A percentile compares a stretch with the other conserved stretches of the same genome.
phyloP scores from a whole-genome alignment of 768 basidiomycete genomes.

The Mycena chlorophos region DNA sequence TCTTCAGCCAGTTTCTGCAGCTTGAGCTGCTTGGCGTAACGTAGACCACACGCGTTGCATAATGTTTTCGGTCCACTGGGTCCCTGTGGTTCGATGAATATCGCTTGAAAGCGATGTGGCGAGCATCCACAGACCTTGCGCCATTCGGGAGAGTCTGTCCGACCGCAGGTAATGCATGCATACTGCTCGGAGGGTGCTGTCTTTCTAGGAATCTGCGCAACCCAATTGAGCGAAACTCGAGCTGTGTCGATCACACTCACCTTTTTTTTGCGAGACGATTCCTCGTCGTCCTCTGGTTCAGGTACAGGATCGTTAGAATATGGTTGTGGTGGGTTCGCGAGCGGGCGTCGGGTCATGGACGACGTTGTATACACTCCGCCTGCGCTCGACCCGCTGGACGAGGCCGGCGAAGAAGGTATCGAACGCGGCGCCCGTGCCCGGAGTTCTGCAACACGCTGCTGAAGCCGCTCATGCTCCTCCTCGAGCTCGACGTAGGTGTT shows the following conservation, averaged over 20 bases:
- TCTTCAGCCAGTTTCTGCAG: constrained; percentile 29
- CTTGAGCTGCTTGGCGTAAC: constrained; percentile 77
- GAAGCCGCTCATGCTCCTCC: constrained; percentile 80
- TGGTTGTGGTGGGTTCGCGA: neutral
- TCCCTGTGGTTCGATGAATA: constrained; percentile 52
- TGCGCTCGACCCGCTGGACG: constrained; percentile 24
- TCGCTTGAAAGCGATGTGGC: constrained; percentile 6
- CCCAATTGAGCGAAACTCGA: neutral
- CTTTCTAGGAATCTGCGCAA: constrained; percentile 41
- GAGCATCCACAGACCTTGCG: constrained; percentile 61
- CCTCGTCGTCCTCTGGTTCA: constrained; percentile 12
- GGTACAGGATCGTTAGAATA: constrained; percentile 17
- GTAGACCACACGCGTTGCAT: constrained; percentile 93
- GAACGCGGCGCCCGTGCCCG: constrained; percentile 31
- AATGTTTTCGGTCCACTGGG: constrained; percentile 96
- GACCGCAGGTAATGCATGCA: constrained; percentile 89
- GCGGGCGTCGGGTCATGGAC: constrained; percentile 3
- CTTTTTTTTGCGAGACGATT: constrained; percentile 18
- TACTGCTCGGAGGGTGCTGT: constrained; percentile 60
- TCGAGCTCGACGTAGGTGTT: constrained; percentile 81
- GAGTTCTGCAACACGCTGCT: constrained; percentile 55
- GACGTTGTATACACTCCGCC: constrained; percentile 35
- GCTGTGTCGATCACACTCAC: constrained; percentile 2
- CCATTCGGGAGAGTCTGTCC: constrained; percentile 98
- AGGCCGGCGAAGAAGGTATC: constrained; percentile 24